Evolutionary conservation across 495 filamentous ascomycete species (phyloP), one percentile per base, ranked within the genome.

Genomic region (Xylaria scruposa): DNA sequence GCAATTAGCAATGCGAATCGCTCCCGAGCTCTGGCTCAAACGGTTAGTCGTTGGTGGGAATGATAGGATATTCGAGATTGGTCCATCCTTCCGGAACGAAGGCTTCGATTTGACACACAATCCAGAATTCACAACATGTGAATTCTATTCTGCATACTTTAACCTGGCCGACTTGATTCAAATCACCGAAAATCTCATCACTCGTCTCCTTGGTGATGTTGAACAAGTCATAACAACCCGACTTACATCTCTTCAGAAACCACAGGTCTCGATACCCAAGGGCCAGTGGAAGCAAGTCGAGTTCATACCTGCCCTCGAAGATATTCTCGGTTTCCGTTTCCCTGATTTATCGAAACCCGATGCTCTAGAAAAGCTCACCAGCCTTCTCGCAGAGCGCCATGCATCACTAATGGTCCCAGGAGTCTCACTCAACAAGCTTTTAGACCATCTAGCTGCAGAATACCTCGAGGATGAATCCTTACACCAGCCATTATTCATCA

Each of bases 1-100:
- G 51, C 80, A 88, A 70, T 81, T 99, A 24, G 87, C 92, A 13
- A 82, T 98, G 70, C 83, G 94, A 51, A 94, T 98, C 73, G 97
- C 96, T 2, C 96, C 97, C 7, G 96, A 99, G 82, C 83, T 99
- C 17, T 98, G 93, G 93, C 85, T 99, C 73, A 99, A 99, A 85
- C 88, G 94, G 70, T 83, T 99, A 71, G 88, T 98, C 9, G 88
- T 98, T 6, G 95, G 94, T 61, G 95, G 94, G n/a, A 91, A 98
- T 74, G 91, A 94, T 72, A 87, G 87, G 67, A 88, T 99, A 38
- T 99, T 96, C 78, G 96, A 99, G 83, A 93, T 99, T 74, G 96
- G 97, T 26, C 90, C 92, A 42, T 92, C 92, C 38, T 99, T 99
- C 81, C 90, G 96, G 54, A 98, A 99, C 82, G 96, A 99, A 85